phyloP scores from a whole-genome alignment of 108 stramenopile genomes.

The Schizochytrium sp. region DNA sequence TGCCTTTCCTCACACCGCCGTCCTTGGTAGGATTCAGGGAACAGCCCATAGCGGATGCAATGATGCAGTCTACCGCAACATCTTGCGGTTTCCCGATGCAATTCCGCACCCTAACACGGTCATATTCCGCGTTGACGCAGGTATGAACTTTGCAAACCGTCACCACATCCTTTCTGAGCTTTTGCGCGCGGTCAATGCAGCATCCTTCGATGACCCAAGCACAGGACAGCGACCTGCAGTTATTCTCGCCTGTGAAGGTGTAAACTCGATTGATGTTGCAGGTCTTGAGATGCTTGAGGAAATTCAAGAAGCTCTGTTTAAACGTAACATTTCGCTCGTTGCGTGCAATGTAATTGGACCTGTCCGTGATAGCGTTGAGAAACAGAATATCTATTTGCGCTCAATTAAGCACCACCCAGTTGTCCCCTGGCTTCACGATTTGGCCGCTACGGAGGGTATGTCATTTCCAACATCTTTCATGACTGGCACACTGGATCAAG shows the following conservation, averaged over 20 bases:
- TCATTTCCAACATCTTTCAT: not conserved
- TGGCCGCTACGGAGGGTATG: not conserved
- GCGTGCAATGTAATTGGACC: slow-evolving; percentile 46
- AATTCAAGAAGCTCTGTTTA: slow-evolving; percentile 8
- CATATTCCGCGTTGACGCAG: slow-evolving; percentile 78
- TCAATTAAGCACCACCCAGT: not conserved
- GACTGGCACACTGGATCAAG: slow-evolving; percentile 36
- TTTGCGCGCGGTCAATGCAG: slow-evolving; percentile 7
- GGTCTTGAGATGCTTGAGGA: slow-evolving; percentile 14
- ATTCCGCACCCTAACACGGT: slow-evolving; percentile 78
- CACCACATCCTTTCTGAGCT: slow-evolving; percentile 72
- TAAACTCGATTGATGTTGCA: slow-evolving; percentile 42
- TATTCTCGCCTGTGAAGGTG: slow-evolving; percentile 13
- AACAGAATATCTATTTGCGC: not conserved
- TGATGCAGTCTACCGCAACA: slow-evolving; percentile 76
- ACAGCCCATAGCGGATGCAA: not conserved
- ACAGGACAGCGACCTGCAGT: not conserved
- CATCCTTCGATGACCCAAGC: not conserved
- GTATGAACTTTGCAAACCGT: slow-evolving; percentile 81
- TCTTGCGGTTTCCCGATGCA: slow-evolving; percentile 75
- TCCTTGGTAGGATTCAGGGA: slow-evolving; percentile 79
- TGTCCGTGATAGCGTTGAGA: slow-evolving; percentile 28
- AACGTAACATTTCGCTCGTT: slow-evolving; percentile 16
- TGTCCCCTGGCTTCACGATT: not conserved
- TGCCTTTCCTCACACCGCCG: slow-evolving; percentile 79